Conservation (phyloP, 2,329 filamentous ascomycete species). For the Penicillium decumbens region DNA sequence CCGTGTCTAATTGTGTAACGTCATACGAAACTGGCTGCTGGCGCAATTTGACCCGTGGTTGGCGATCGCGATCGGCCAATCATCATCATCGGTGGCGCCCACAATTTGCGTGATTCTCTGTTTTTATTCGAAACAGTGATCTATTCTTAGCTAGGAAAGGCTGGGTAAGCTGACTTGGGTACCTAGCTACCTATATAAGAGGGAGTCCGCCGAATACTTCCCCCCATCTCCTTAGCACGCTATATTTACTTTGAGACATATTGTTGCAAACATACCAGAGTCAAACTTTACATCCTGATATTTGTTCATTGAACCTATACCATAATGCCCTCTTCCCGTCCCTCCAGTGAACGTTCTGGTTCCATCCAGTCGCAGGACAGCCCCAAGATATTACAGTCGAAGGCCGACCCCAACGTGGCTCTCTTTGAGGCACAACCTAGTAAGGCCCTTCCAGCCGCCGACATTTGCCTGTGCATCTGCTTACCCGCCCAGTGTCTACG, state of each 20-base stretch:
- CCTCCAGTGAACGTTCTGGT: slow-evolving; percentile 23
- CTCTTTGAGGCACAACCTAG: slow-evolving; percentile 80
- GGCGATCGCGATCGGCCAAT: slow-evolving; percentile 19
- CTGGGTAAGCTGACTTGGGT: not conserved
- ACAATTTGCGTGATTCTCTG: slow-evolving; percentile 18
- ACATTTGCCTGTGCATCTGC: not conserved
- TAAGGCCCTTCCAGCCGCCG: slow-evolving; percentile 50
- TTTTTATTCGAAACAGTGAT: slow-evolving; percentile 1
- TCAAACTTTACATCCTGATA: not conserved
- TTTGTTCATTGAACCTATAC: not conserved
- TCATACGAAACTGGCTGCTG: slow-evolving; percentile 15
- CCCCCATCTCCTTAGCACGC: not conserved
- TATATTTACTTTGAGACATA: not conserved
- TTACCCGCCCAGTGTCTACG: slow-evolving; percentile 23
- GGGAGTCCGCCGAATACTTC: not conserved
- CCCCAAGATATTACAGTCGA: slow-evolving; percentile 55
- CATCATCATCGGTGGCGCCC: slow-evolving; percentile 15
- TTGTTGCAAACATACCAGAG: not conserved
- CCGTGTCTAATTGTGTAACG: slow-evolving; percentile 7
- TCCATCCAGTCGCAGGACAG: slow-evolving; percentile 23
- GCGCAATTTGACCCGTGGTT: slow-evolving; percentile 1
- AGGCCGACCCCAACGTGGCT: slow-evolving; percentile 80
- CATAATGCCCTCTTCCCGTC: slow-evolving; percentile 20
- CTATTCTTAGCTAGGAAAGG: slow-evolving; percentile 19
- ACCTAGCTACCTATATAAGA: not conserved